Base-by-base conservation (phyloP, 306 rosid species). In the Hippophae gyantsensis region DNA sequence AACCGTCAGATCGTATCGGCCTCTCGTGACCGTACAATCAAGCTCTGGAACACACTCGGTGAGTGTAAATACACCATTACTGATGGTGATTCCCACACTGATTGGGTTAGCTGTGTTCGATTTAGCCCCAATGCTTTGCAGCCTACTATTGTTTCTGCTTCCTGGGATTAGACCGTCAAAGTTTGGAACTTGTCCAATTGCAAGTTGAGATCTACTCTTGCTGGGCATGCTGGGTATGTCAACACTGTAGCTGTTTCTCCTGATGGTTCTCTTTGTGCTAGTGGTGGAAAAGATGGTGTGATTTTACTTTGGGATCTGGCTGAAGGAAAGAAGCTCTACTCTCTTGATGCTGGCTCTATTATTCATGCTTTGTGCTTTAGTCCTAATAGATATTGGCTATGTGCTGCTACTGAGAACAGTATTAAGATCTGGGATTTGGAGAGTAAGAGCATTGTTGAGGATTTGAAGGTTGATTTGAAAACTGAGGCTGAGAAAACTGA, bases 361-460 rank as follows among this genome's bases (percentile, higher is more conserved):
- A 89, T 89, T 9, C 88, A 89, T 46, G 79, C 99, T 0, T 76
- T 92, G 5, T 92, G 99, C 72, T 92, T 92, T 56, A 88, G 99
- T 47, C 99, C 99, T 6, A 92, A 92, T 62, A 83, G 96, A 84
- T 92, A 88, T 69, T 92, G 99, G 99, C 86, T 92, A 0, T 92
- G 96, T 44, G 99, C 99, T 13, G 99, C 99, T 0, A 92, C 96
- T 2, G 99, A 88, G 67, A 73, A 76, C 43, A 88, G 99, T 65
- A 92, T 92, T 43, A 92, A 85, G 99, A 92, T 92, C 78, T 92
- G 99, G 96, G 99, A 92, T 69, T 82, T 92, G 77, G 99, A 92
- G 81, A 92, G 96, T 26, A 92, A 92, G 83, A 85, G 86, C 60
- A 78, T 92, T 14, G 96, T 92, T 0, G 99, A 87, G 70, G 99